Evolutionary conservation across 2,329 filamentous ascomycete species (phyloP), one percentile per base, ranked within the genome.

Genomic region (Diaporthe helianthi): DNA sequence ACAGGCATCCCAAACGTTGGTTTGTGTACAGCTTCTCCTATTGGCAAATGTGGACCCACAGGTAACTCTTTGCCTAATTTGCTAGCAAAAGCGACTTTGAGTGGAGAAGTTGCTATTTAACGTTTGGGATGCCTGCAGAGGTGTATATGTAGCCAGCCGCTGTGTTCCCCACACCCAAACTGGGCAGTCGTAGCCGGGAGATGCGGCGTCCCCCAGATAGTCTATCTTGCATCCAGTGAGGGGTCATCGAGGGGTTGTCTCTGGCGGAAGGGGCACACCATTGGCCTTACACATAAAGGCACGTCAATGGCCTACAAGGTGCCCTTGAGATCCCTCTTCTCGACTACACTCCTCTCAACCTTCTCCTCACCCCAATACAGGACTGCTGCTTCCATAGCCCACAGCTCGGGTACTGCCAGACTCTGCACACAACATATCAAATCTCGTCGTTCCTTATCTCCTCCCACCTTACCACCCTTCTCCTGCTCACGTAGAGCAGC

Each of bases 181-280:
- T 26, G 36, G 52, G n/a, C n/a, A 6, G 41, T 5, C 41, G 41
- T 6, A 38, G 36, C 54, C 54, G 54, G 33, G 33, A 36, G 33
- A 44, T 44, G 54, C 36, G 33, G 36, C 36, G 29, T 63, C 41
- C 58, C 58, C 58, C 58, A 61, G 58, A 63, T 63, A 63, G 58
- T 63, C 26, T 58, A 58, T 58, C 41, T 49, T 51, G 63, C 7
- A 10, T 54, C 33, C 41, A 49, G 52, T 58, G 65, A 58, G 65
- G 52, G 65, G 65, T 67, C 36, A 49, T 58, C 52, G 52, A 58
- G 64, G 64, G 64, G 52, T 47, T 55, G 53, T 55, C 44, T 47
- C 10, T 15, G n/a, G 24, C 26, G 26, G 24, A 31, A 36, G 38
- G 55, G 55, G 8, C 38, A 8, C 22, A n/a, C n/a, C n/a, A 33